Evolutionary conservation across 2,329 filamentous ascomycete species (phyloP).

Genomic region (Trichoderma brevicompactum): DNA sequence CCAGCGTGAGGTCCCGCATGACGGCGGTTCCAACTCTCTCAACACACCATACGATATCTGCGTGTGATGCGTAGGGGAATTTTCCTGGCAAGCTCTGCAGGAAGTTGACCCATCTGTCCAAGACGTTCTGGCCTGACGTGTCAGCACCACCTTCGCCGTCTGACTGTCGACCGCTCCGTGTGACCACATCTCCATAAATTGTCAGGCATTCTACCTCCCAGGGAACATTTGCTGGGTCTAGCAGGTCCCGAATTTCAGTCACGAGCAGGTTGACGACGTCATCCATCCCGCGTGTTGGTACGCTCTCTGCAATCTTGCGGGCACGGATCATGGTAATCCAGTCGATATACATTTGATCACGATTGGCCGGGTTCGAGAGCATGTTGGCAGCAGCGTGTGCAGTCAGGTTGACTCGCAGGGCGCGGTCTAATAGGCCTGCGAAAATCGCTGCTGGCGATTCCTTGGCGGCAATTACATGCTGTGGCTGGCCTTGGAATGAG

Average conservation of each 20-base stretch:
- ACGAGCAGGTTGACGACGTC: conserved; percentile 67
- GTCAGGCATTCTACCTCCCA: conserved; percentile 68
- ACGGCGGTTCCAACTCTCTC: conserved; percentile 76
- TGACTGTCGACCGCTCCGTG: conserved; percentile 50
- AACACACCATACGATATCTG: conserved; percentile 76
- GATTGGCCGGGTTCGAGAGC: conserved; percentile 84
- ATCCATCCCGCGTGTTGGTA: conserved; percentile 67
- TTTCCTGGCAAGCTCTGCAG: conserved; percentile 68
- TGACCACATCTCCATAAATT: conserved; percentile 61
- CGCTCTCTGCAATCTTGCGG: conserved; percentile 65
- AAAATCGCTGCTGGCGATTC: conserved; percentile 88
- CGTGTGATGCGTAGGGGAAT: conserved; percentile 74
- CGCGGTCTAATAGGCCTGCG: conserved; percentile 80
- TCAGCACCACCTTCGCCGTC: conserved; percentile 35
- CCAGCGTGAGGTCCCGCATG: conserved; percentile 79
- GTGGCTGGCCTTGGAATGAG: conserved; percentile 82
- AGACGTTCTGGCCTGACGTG: conserved; percentile 63
- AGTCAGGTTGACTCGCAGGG: conserved; percentile 88
- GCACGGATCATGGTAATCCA: conserved; percentile 73
- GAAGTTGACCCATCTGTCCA: conserved; percentile 79
- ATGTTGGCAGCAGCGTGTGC: conserved; percentile 94
- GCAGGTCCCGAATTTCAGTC: conserved; percentile 69
- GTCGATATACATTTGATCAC: conserved; percentile 94
- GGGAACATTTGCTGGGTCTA: conserved; percentile 69
- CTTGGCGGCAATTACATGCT: conserved; percentile 85